A percentile compares a stretch with the other conserved stretches of the same genome.
Evolutionary conservation across 73 alveolate genomes (phyloP).

Genomic region (Paramecium bursaria): DNA sequence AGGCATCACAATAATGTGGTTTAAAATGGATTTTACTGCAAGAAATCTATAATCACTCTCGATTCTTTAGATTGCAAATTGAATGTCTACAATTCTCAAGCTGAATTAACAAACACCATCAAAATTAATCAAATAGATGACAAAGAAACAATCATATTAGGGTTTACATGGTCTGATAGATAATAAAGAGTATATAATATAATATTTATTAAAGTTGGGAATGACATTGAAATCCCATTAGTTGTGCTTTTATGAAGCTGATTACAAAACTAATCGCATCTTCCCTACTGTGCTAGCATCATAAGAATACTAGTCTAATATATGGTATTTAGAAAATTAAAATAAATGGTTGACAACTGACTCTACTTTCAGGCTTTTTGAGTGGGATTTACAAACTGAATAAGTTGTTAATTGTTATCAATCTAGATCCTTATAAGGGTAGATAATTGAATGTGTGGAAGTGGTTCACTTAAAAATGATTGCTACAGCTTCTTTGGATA

Average conservation of each 20-base stretch:
- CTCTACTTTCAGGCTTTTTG: conserved; percentile 56
- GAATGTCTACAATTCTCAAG: conserved; percentile 51
- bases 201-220: conserved; percentile 31
- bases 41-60: conserved; percentile 50
- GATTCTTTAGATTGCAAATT: conserved; percentile 56
- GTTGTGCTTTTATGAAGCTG: conserved; percentile 55
- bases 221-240: conserved; percentile 57
- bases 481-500: conserved; percentile 68
- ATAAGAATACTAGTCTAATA: conserved; percentile 58
- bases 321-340: conserved; percentile 66
- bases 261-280: conserved; percentile 20
- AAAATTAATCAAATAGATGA: conserved; percentile 47
- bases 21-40: conserved; percentile 46
- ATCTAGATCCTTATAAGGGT: conserved; percentile 18
- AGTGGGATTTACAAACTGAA: conserved; percentile 67
- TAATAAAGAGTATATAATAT: conserved; percentile 43
- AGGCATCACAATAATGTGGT: conserved; percentile 63
- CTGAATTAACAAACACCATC: conserved; percentile 26
- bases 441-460: conserved; percentile 62
- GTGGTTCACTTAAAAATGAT: conserved; percentile 63
- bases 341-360: conserved; percentile 69
- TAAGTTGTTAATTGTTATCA: conserved; percentile 15
- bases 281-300: conserved; percentile 52
- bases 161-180: conserved; percentile 71
- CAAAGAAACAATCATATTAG: conserved; percentile 55